Evolutionary conservation across 345 rosid species (phyloP).

Genomic region (Aegle marmelos): DNA sequence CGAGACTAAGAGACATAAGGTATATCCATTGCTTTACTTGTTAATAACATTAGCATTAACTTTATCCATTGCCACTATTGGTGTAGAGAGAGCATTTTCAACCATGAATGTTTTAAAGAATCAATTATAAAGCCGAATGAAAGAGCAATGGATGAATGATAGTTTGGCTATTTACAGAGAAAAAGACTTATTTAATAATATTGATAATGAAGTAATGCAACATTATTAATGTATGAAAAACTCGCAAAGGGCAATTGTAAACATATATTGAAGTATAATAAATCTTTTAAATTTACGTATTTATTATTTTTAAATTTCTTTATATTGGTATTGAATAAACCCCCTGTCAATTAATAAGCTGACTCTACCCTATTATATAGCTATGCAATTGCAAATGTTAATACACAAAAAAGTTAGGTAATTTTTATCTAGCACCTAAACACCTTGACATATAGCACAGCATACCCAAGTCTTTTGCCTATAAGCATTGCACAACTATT

Average conservation of each 20-base stretch:
- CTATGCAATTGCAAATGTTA: no score
- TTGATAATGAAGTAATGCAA: not conserved
- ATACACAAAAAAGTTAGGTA: no score
- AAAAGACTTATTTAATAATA: not conserved
- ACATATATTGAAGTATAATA: not conserved
- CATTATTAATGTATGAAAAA: not conserved
- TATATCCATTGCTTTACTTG: not conserved
- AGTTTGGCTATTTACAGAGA: not conserved
- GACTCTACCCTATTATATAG: rapidly evolving
- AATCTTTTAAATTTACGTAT: no score
- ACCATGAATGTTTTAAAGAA: not conserved
- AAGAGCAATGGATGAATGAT: not conserved
- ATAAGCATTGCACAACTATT: no score
- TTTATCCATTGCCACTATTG: not conserved
- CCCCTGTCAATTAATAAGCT: no score
- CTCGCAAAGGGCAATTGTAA: not conserved
- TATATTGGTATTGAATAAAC: no score
- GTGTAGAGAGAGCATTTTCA: not conserved
- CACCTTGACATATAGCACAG: no score
- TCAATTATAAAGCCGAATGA: not conserved
- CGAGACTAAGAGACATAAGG: not conserved
- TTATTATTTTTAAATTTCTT: no score
- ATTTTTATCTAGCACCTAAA: no score
- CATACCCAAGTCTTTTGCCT: no score
- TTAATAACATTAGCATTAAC: not conserved